phyloP scores from a whole-genome alignment of 345 rosid species.

The Salix viminalis region DNA sequence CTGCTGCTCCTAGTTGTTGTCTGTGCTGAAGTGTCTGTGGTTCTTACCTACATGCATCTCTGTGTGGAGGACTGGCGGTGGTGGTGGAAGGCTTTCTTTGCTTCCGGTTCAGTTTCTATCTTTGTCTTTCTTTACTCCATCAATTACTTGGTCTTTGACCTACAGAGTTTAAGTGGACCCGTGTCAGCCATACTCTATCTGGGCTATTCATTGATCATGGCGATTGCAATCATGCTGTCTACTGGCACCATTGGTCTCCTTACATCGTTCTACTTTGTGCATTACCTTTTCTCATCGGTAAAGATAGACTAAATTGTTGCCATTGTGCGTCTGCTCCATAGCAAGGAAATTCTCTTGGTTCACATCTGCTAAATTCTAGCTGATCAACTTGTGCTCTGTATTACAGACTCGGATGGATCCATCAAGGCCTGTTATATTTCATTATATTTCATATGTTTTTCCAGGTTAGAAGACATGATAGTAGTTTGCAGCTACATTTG shows the following conservation, averaged over 20 bases:
- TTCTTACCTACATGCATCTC: slow-evolving; percentile 79
- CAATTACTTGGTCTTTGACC: slow-evolving; percentile 72
- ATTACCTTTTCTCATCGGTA: slow-evolving; percentile 77
- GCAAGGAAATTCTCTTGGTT: slow-evolving; percentile 11
- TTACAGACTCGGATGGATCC: slow-evolving; percentile 6
- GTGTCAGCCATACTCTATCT: slow-evolving; percentile 71
- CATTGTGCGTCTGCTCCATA: not conserved
- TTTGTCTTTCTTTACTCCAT: slow-evolving; percentile 75
- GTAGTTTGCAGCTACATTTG: slow-evolving; percentile 20
- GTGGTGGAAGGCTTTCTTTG: slow-evolving; percentile 93
- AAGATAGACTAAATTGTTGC: slow-evolving; percentile 53
- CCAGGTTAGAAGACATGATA: slow-evolving; percentile 13
- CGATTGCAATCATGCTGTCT: slow-evolving; percentile 70
- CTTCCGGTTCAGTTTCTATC: slow-evolving; percentile 75
- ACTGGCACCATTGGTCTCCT: slow-evolving; percentile 82
- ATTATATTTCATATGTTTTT: slow-evolving; percentile 5
- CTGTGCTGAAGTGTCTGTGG: slow-evolving; percentile 78
- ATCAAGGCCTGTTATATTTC: slow-evolving; percentile 10
- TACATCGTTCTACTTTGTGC: slow-evolving; percentile 69
- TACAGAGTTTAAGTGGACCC: slow-evolving; percentile 77
- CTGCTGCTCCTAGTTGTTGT: slow-evolving; percentile 57
- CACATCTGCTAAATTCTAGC: slow-evolving; percentile 10
- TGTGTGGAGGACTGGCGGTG: slow-evolving; percentile 87
- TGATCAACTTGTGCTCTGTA: slow-evolving; percentile 13
- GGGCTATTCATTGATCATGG: slow-evolving; percentile 73